Conservation (phyloP, 192 early-diverging fungal genomes). For the Gonapodya sp. region DNA sequence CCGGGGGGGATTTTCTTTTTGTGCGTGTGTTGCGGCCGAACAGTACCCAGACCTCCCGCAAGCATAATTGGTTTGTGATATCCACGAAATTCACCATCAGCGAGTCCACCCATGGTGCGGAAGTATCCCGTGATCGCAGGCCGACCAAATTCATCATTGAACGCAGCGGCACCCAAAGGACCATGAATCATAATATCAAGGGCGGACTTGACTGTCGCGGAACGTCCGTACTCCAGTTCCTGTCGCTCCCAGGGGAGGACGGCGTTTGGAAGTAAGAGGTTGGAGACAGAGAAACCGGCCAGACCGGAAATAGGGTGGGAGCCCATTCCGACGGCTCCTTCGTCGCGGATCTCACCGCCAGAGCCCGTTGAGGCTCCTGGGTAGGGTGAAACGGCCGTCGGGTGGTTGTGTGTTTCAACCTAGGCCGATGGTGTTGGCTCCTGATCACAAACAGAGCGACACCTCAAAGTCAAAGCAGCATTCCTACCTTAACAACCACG, state of each 20-base stretch:
- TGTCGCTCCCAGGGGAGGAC: conserved; percentile 86
- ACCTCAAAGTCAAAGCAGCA: no score
- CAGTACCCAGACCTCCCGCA: conserved; percentile 91
- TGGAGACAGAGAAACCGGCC: conserved; percentile 89
- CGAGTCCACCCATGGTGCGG: conserved; percentile 72
- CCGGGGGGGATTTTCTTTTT: conserved; percentile 75
- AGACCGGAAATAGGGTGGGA: conserved; percentile 94
- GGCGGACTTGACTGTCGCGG: conserved; percentile 80
- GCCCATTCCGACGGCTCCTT: conserved; percentile 93
- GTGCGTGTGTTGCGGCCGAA: conserved; percentile 78
- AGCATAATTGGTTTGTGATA: conserved; percentile 99
- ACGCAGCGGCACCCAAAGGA: conserved; percentile 94
- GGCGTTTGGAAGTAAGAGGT: conserved; percentile 83
- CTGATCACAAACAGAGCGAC: no score
- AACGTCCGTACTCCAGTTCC: conserved; percentile 62
- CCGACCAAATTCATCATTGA: conserved; percentile 98
- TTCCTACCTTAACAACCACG: neutral
- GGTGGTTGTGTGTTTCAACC: conserved; percentile 99
- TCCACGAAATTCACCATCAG: conserved; percentile 67
- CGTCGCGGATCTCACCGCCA: conserved; percentile 99
- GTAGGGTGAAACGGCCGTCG: conserved; percentile 96
- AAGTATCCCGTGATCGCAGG: conserved; percentile 94
- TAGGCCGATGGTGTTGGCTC: no score
- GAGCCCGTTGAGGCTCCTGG: conserved; percentile 97
- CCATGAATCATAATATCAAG: conserved; percentile 97